Conservation (phyloP, 1,284 basidiomycete genomes). For the Trametes hirsuta region DNA sequence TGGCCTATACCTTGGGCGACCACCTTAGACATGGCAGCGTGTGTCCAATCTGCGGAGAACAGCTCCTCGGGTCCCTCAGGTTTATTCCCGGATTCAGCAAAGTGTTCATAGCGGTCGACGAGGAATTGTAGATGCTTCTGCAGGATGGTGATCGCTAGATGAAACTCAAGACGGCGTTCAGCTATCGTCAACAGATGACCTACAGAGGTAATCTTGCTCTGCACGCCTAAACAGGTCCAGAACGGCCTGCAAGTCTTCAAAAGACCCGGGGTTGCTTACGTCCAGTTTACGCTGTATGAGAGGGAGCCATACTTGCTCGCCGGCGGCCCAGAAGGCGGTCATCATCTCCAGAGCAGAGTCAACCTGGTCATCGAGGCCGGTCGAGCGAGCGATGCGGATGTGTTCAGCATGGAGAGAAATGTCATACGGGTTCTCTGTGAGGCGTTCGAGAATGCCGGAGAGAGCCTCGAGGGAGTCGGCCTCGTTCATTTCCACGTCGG, state of each 20-base stretch:
- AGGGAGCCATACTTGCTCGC: conserved; percentile 69
- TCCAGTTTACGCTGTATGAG: conserved; percentile 58
- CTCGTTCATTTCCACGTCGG: conserved; percentile 37
- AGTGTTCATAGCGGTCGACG: conserved; percentile 55
- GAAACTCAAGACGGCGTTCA: conserved; percentile 21
- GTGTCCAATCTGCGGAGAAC: conserved; percentile 66
- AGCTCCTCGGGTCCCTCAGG: conserved; percentile 53
- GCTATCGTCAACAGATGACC: conserved; percentile 35
- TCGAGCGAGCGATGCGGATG: conserved; percentile 58
- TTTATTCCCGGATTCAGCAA: conserved; percentile 44
- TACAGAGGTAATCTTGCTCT: conserved; percentile 83
- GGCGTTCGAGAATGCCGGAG: conserved; percentile 54
- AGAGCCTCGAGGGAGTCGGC: conserved; percentile 59
- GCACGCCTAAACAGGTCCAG: conserved; percentile 70
- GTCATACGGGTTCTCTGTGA: conserved; percentile 65
- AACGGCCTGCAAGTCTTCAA: conserved; percentile 57
- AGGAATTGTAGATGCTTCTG: conserved; percentile 73
- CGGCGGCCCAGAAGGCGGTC: conserved; percentile 60
- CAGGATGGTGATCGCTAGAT: conserved; percentile 72
- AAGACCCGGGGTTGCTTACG: conserved; percentile 49
- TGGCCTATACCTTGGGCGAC: conserved; percentile 64
- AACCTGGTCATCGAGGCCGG: conserved; percentile 60
- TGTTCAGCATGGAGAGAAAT: conserved; percentile 64
- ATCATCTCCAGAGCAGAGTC: conserved; percentile 69
- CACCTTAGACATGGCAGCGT: conserved; percentile 53